A percentile compares a stretch with the other conserved stretches of the same genome.
These are phyloP conservation scores for Leishmania lainsoni DNA, from an alignment of 208 protist genomes.

Conservation along the genomic window DNA sequence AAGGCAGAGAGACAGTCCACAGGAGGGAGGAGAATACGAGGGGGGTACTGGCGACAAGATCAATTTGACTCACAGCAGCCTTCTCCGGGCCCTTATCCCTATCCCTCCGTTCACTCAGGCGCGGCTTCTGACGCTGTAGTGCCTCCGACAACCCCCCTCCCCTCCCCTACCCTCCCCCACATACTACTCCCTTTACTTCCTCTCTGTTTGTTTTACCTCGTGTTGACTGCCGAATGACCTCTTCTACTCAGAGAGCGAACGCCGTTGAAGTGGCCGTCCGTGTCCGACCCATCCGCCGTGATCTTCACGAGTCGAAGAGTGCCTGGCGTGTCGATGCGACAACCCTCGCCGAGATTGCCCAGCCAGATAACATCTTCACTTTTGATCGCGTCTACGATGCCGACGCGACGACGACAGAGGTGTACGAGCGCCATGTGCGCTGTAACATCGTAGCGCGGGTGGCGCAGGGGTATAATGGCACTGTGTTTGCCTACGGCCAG, in stretches of 20 bases:
- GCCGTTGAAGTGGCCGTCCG: constrained; percentile 76
- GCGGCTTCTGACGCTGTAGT: not conserved
- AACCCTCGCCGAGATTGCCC: constrained; percentile 50
- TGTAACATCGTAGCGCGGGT: constrained; percentile 55
- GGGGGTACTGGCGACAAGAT: not conserved
- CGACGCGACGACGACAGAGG: constrained; percentile 34
- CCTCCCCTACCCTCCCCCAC: not conserved
- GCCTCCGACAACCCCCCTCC: not conserved
- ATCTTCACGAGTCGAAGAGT: constrained; percentile 46
- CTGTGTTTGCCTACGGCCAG: constrained; percentile 87
- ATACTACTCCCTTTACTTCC: no score
- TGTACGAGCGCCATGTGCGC: constrained; percentile 62
- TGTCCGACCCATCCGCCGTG: constrained; percentile 56
- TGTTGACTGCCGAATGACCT: constrained; percentile 3
- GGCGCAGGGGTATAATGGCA: constrained; percentile 86
- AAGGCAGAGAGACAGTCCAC: no score
- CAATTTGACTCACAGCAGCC: not conserved
- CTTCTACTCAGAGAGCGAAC: constrained; percentile 33
- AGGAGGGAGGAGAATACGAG: not conserved
- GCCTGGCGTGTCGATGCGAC: constrained; percentile 41
- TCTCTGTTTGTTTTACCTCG: not conserved
- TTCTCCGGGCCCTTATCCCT: no score
- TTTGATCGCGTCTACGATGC: constrained; percentile 75
- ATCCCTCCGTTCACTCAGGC: not conserved
- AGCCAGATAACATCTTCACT: constrained; percentile 68